Percentiles rank a stretch among this genome's conserved stretches.
Conservation (phyloP, 192 early-diverging fungal genomes). For the Entomortierella lignicola region DNA sequence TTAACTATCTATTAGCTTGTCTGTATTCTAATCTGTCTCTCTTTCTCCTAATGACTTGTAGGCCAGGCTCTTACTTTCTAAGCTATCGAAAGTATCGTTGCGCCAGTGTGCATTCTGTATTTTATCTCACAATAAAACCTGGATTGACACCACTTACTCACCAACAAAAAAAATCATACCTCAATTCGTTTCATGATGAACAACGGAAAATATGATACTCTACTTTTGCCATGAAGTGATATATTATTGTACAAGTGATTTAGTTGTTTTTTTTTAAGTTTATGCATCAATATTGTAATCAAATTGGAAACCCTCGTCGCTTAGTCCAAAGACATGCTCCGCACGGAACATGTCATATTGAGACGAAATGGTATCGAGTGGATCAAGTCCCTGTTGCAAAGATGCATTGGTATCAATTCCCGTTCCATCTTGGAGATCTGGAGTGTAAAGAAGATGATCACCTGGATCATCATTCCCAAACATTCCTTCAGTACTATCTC, state of each 20-base stretch:
- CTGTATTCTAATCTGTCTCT: constrained; percentile 1
- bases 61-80: constrained; percentile 53
- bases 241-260: no score
- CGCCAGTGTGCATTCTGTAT: constrained; percentile 50
- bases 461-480: constrained; percentile 19
- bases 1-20: constrained; percentile 7
- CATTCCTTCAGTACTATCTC: constrained; percentile 18
- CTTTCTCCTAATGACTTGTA: not conserved
- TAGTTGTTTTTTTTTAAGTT: not conserved
- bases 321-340: constrained; percentile 48
- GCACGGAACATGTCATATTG: constrained; percentile 27
- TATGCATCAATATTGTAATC: constrained; percentile 32
- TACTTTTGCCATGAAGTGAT: no score
- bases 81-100: constrained; percentile 47
- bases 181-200: no score
- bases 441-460: constrained; percentile 23
- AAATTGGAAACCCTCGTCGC: constrained; percentile 48
- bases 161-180: not conserved
- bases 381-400: not conserved
- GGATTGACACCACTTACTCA: constrained; percentile 38
- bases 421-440: constrained; percentile 6
- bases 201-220: no score
- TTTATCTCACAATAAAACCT: constrained; percentile 54
- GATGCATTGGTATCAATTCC: not conserved
- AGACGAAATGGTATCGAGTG: not conserved